These are phyloP conservation scores for Eucalyptus decipiens DNA, from an alignment of 345 rosid species.

Conservation along the genomic window DNA sequence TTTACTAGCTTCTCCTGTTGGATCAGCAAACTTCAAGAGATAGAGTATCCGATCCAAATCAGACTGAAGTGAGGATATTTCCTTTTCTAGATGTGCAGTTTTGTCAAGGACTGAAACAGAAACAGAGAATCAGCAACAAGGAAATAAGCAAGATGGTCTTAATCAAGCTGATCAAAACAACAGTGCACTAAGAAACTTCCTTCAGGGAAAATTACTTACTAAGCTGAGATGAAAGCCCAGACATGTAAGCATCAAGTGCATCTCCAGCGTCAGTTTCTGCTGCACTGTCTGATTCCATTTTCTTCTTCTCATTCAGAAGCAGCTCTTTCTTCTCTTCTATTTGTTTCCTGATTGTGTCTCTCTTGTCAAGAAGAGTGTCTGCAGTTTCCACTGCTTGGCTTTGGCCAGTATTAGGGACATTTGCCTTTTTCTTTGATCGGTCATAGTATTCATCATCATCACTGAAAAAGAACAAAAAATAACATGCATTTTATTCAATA, in stretches of 20 bases:
- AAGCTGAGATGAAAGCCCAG: constrained; percentile 78
- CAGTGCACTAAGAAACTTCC: background rate
- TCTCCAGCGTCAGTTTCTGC: constrained; percentile 52
- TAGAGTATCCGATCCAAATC: constrained; percentile 60
- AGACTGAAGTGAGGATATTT: constrained; percentile 52
- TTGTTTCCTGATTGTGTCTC: constrained; percentile 54
- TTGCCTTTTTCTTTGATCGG: constrained; percentile 72
- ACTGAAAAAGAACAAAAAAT: constrained; percentile 20
- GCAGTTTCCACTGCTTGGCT: constrained; percentile 69
- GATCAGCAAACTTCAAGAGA: constrained; percentile 88
- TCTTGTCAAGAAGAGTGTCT: constrained; percentile 84
- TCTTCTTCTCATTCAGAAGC: constrained; percentile 53
- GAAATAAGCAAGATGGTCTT: background rate
- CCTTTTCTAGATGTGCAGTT: constrained; percentile 50
- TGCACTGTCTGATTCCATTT: constrained; percentile 32
- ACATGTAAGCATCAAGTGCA: constrained; percentile 88
- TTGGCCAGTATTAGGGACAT: constrained; percentile 38
- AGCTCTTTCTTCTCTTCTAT: constrained; percentile 45
- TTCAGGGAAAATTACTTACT: constrained; percentile 19
- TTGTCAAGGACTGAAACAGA: constrained; percentile 58
- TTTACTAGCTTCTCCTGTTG: constrained; percentile 68
- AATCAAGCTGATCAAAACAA: background rate
- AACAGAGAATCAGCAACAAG: background rate
- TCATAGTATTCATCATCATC: constrained; percentile 97
- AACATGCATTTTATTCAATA: background rate